These are phyloP conservation scores for Apiospora aurea DNA, from an alignment of 2,329 filamentous ascomycete genomes.

Conservation along the genomic window DNA sequence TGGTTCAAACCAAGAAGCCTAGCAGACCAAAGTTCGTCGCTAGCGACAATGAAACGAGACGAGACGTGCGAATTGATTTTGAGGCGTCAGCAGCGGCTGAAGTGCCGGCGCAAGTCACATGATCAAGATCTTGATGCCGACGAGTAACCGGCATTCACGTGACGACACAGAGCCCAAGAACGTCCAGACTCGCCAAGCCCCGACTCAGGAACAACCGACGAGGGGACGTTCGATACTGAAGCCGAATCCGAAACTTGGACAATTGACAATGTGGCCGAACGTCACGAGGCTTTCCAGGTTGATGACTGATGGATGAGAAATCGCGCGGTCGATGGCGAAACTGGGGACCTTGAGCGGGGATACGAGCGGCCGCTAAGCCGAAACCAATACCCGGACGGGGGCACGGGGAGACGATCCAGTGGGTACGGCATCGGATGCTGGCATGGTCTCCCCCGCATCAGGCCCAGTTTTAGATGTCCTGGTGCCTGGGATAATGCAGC, in stretches of 20 bases:
- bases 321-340: background rate
- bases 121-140: background rate
- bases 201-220: too few relatives aligned
- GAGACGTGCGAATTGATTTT: too few relatives aligned
- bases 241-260: too few relatives aligned
- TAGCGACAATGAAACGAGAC: too few relatives aligned
- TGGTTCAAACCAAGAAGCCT: background rate
- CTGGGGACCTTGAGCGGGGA: background rate
- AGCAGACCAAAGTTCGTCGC: background rate
- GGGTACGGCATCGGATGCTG: background rate
- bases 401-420: background rate
- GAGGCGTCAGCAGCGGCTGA: too few relatives aligned
- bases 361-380: background rate
- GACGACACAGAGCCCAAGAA: too few relatives aligned
- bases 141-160: too few relatives aligned
- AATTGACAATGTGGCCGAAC: background rate
- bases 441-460: background rate
- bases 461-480: background rate
- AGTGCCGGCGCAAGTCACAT: background rate
- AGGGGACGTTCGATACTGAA: too few relatives aligned
- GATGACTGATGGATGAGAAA: conserved; percentile 20
- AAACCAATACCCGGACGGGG: background rate
- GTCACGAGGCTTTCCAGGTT: background rate
- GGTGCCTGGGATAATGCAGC: background rate
- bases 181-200: too few relatives aligned